These are phyloP conservation scores for Diaporthe citri DNA, from an alignment of 2,329 filamentous ascomycete genomes.

Conservation along the genomic window DNA sequence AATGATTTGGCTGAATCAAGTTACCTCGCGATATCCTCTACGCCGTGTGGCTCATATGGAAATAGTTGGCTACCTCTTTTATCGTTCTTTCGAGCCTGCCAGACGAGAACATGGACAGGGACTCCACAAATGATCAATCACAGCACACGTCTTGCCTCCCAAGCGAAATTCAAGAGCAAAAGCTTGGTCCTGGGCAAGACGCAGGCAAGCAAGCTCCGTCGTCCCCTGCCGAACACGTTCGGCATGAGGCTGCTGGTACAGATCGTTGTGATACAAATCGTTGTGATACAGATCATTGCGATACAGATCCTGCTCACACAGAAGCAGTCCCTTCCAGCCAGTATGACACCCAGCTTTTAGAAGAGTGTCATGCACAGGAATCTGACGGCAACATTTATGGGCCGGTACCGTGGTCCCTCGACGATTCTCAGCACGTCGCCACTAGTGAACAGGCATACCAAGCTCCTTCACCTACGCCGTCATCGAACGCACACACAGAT, in stretches of 20 bases:
- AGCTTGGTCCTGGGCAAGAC: no score
- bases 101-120: neutral
- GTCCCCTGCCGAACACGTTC: neutral
- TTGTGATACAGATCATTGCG: neutral
- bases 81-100: neutral
- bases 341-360: no score
- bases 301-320: neutral
- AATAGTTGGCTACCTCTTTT: no score
- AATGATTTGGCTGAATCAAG: neutral
- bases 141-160: neutral
- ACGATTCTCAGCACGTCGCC: neutral
- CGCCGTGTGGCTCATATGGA: no score
- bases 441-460: neutral
- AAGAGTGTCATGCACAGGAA: neutral
- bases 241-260: neutral
- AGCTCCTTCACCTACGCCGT: neutral
- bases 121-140: neutral
- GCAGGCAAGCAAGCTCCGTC: neutral
- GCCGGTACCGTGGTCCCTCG: neutral
- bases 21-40: no score
- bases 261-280: neutral
- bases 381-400: neutral
- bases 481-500: no score
- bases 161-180: neutral
- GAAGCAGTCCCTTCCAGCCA: no score